phyloP scores from a whole-genome alignment of 352 stramenopile genomes.

The Globisporangium perplexum region DNA sequence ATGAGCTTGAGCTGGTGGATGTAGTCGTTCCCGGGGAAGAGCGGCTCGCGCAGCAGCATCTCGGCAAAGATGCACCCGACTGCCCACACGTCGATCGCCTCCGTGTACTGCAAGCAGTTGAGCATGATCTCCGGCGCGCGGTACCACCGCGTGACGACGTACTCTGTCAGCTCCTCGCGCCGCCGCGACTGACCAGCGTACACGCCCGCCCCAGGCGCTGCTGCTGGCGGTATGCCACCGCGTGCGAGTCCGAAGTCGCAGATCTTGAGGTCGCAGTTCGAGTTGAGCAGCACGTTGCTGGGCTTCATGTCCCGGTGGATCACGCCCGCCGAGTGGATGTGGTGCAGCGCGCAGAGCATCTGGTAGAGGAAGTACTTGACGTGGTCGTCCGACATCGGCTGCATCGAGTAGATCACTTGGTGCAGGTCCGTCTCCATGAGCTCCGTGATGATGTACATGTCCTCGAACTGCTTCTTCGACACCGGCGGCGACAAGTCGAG shows the following conservation, averaged over 20 bases:
- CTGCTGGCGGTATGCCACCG: slow-evolving; percentile 65
- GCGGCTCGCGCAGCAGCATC: slow-evolving; percentile 93
- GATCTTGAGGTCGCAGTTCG: slow-evolving; percentile 86
- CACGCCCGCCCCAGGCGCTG: slow-evolving; percentile 86
- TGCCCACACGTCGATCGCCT: slow-evolving; percentile 92
- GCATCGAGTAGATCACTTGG: slow-evolving; percentile 94
- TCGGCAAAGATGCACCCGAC: slow-evolving; percentile 99
- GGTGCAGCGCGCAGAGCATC: slow-evolving; percentile 77
- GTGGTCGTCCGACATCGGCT: slow-evolving; percentile 87
- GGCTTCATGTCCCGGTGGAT: slow-evolving; percentile 83
- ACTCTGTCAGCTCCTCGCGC: slow-evolving; percentile 64
- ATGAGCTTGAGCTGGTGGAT: slow-evolving; percentile 83
- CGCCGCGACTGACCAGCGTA: neutral
- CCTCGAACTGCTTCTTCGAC: slow-evolving; percentile 90
- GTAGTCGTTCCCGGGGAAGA: slow-evolving; percentile 91
- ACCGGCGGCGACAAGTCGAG: slow-evolving; percentile 89
- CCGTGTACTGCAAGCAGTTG: slow-evolving; percentile 93
- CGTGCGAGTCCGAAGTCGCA: slow-evolving; percentile 90
- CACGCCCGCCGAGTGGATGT: slow-evolving; percentile 93
- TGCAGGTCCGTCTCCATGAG: slow-evolving; percentile 97
- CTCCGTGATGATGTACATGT: slow-evolving; percentile 96
- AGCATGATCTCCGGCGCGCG: slow-evolving; percentile 63
- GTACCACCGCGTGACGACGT: slow-evolving; percentile 89
- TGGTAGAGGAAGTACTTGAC: slow-evolving; percentile 83
- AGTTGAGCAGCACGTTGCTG: slow-evolving; percentile 76